phyloP scores from a whole-genome alignment of 495 filamentous ascomycete genomes.

The Cryomyces minteri region DNA sequence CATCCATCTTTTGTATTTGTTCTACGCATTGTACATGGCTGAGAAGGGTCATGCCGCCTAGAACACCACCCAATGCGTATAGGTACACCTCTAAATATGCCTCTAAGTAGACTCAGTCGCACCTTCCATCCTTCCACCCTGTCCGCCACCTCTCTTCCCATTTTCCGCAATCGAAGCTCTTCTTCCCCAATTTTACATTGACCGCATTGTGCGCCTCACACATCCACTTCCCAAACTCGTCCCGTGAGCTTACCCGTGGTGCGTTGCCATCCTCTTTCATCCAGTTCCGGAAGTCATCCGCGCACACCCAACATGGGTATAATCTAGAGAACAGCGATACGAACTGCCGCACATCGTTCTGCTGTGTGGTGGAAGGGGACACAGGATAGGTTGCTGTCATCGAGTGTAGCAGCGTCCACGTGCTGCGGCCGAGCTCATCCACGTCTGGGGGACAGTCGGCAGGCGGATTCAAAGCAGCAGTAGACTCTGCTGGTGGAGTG shows the following conservation, averaged over 20 bases:
- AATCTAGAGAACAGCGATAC: conserved; percentile 59
- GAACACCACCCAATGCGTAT: too few species aligned
- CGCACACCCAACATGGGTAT: conserved; percentile 92
- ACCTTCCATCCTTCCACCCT: conserved; percentile 74
- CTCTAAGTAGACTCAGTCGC: conserved; percentile 14
- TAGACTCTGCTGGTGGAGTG: conserved; percentile 5
- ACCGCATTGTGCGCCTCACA: conserved; percentile 97
- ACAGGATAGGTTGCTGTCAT: conserved; percentile 76
- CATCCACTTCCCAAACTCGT: conserved; percentile 81
- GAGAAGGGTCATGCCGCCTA: too few species aligned
- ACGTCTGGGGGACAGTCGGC: conserved; percentile 52
- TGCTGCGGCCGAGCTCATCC: conserved; percentile 61
- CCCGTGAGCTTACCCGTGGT: conserved; percentile 43
- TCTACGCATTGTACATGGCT: too few species aligned
- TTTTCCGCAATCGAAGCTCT: conserved; percentile 70
- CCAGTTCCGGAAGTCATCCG: conserved; percentile 75
- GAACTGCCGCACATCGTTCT: conserved; percentile 61
- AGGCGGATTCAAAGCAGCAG: conserved; percentile 9
- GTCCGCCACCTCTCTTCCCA: conserved; percentile 94
- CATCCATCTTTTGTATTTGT: too few species aligned
- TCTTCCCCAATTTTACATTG: conserved; percentile 84
- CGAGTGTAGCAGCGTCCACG: conserved; percentile 87
- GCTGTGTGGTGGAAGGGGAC: conserved; percentile 40
- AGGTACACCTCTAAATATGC: too few species aligned
- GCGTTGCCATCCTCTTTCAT: conserved; percentile 52